A percentile compares a stretch with the other conserved stretches of the same genome.
Conservation (phyloP, 2,329 filamentous ascomycete species). For the Beauveria sp. region DNA sequence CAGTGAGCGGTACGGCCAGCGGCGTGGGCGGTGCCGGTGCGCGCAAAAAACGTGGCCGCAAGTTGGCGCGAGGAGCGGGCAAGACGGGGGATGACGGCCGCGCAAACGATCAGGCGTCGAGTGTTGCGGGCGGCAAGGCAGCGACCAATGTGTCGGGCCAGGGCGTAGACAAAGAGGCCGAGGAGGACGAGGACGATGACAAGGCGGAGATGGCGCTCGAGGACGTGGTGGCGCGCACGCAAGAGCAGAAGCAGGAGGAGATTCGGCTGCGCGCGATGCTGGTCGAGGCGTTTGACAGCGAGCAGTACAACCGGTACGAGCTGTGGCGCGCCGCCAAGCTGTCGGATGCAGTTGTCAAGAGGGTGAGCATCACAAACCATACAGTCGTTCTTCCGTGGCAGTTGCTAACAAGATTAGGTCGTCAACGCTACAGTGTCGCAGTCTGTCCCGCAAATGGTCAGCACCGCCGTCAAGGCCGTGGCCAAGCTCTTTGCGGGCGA, state of each 20-base stretch:
- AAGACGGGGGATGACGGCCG: slow-evolving; percentile 34
- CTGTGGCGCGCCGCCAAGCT: slow-evolving; percentile 63
- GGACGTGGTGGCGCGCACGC: slow-evolving; percentile 52
- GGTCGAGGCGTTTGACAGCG: slow-evolving; percentile 55
- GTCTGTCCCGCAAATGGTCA: slow-evolving; percentile 65
- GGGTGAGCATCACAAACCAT: slow-evolving; percentile 35
- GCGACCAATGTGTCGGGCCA: slow-evolving; percentile 38
- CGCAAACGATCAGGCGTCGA: slow-evolving; percentile 34
- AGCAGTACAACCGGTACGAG: slow-evolving; percentile 64
- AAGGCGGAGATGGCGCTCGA: slow-evolving; percentile 49
- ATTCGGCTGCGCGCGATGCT: slow-evolving; percentile 51
- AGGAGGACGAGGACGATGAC: slow-evolving; percentile 50
- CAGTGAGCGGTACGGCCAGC: slow-evolving; percentile 37
- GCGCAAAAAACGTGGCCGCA: slow-evolving; percentile 56
- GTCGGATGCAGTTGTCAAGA: slow-evolving; percentile 59
- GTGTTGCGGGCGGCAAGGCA: slow-evolving; percentile 33
- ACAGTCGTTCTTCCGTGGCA: background rate
- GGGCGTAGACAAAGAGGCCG: slow-evolving; percentile 37
- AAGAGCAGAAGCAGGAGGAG: slow-evolving; percentile 61
- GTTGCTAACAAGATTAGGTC: slow-evolving; percentile 35
- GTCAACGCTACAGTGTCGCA: slow-evolving; percentile 77
- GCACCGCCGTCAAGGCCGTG: slow-evolving; percentile 67
- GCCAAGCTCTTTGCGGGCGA: slow-evolving; percentile 72
- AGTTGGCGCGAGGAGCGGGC: slow-evolving; percentile 43
- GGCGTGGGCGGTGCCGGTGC: slow-evolving; percentile 25